phyloP scores from a whole-genome alignment of 441 rosid genomes.

The Populus trichocarpa region DNA sequence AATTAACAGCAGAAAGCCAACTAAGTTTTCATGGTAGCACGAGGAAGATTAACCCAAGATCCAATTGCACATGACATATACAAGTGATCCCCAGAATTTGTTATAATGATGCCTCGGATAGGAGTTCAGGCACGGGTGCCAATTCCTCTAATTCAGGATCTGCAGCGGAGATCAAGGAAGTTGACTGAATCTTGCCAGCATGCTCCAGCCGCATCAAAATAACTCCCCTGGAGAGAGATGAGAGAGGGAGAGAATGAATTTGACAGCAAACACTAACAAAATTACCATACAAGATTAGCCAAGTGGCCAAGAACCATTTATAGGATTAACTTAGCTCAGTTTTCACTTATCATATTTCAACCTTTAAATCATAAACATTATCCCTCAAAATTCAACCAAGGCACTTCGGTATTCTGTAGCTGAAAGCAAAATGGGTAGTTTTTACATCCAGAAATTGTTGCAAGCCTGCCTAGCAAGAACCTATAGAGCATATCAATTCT shows the following conservation, averaged over 20 bases:
- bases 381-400: neutral
- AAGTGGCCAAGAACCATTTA: neutral
- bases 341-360: neutral
- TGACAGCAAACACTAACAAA: neutral
- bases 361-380: neutral
- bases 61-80: slow-evolving; percentile 1
- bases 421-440: neutral
- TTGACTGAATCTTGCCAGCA: slow-evolving; percentile 89
- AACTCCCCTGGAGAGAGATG: slow-evolving; percentile 58
- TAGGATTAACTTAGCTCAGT: neutral
- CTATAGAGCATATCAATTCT: neutral
- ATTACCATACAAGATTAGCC: neutral
- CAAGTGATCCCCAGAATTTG: neutral
- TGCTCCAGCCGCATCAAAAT: slow-evolving; percentile 88
- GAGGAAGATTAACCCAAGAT: neutral
- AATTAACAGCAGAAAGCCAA: neutral
- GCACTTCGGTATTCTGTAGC: neutral
- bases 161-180: slow-evolving; percentile 71
- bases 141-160: slow-evolving; percentile 45
- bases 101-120: slow-evolving; percentile 1
- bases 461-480: neutral
- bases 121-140: neutral
- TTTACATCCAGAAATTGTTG: neutral
- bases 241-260: neutral
- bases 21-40: neutral